Percentiles rank a stretch among this genome's conserved stretches.
Evolutionary conservation across 1,139 yeast genomes (phyloP).

Genomic region (Geotrichum histeridarum): DNA sequence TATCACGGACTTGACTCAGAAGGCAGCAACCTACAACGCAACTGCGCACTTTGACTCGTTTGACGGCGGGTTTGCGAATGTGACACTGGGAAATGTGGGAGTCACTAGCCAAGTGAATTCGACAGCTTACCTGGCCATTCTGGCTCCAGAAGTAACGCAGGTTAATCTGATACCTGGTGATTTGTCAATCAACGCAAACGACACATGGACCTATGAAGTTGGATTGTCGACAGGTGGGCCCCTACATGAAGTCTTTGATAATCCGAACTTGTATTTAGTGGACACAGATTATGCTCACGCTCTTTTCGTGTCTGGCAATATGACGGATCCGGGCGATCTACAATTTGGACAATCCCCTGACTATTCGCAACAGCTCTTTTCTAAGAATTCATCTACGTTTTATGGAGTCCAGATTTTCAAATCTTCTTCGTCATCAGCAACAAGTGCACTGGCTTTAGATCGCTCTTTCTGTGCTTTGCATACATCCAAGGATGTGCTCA

Average conservation of each 20-base stretch:
- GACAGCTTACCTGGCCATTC: slow-evolving; percentile 22
- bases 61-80: slow-evolving; percentile 28
- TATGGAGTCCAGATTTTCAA: slow-evolving; percentile 34
- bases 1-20: background rate
- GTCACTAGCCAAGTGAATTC: slow-evolving; percentile 6
- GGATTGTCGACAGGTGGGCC: slow-evolving; percentile 65
- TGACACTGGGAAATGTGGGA: slow-evolving; percentile 21
- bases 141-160: slow-evolving; percentile 22
- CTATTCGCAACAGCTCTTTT: slow-evolving; percentile 23
- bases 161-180: background rate
- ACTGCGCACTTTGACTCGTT: slow-evolving; percentile 6
- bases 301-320: slow-evolving; percentile 60
- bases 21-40: background rate
- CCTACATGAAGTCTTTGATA: slow-evolving; percentile 64
- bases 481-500: slow-evolving; percentile 36
- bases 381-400: slow-evolving; percentile 48
- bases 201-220: slow-evolving; percentile 48
- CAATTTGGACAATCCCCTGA: background rate
- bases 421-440: slow-evolving; percentile 37
- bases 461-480: slow-evolving; percentile 72
- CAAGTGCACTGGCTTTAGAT: slow-evolving; percentile 35
- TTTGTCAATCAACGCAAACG: slow-evolving; percentile 15
- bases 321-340: slow-evolving; percentile 33
- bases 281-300: slow-evolving; percentile 75
- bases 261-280: slow-evolving; percentile 54